A percentile compares a stretch with the other conserved stretches of the same genome.
Conservation (phyloP, 164 flowering plant species). For the Hamamelis virginiana region DNA sequence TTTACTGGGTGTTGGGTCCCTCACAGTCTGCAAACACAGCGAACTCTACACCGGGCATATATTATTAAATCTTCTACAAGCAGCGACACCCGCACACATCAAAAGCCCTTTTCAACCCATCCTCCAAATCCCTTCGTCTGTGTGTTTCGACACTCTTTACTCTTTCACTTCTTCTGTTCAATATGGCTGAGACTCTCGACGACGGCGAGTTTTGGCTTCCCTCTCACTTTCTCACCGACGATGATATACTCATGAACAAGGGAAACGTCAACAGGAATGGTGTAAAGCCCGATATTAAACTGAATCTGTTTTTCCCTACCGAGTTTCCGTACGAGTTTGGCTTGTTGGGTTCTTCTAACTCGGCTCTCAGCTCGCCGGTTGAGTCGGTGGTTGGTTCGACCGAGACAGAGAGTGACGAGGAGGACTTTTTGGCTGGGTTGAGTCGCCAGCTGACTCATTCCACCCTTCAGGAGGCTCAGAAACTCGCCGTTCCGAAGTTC, state of each 20-base stretch:
- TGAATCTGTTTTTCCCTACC: slow-evolving; percentile 27
- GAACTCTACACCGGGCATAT: slow-evolving; percentile 9
- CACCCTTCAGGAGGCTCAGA: slow-evolving; percentile 19
- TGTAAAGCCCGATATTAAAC: no score
- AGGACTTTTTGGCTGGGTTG: slow-evolving; percentile 39
- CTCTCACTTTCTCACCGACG: slow-evolving; percentile 22
- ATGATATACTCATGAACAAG: slow-evolving; percentile 12
- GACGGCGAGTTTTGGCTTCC: slow-evolving; percentile 31
- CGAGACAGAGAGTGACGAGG: slow-evolving; percentile 50
- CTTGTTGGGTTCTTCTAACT: slow-evolving; percentile 17
- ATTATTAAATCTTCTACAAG: slow-evolving; percentile 20
- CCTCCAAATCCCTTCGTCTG: background rate
- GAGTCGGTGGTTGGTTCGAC: slow-evolving; percentile 38
- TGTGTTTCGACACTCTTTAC: background rate
- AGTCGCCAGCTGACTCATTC: slow-evolving; percentile 40
- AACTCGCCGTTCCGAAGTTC: slow-evolving; percentile 15
- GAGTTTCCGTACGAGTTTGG: slow-evolving; percentile 56
- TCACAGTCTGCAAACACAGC: slow-evolving; percentile 23
- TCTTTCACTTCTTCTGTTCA: background rate
- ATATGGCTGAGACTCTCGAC: slow-evolving; percentile 14
- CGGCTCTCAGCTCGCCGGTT: slow-evolving; percentile 44
- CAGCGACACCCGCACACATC: slow-evolving; percentile 6
- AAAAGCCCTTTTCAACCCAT: background rate
- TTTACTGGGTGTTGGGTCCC: slow-evolving; percentile 31
- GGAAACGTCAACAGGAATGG: slow-evolving; percentile 1